Evolutionary conservation across 2,329 filamentous ascomycete genomes (phyloP).

Genomic region (Paraphoma sp.): DNA sequence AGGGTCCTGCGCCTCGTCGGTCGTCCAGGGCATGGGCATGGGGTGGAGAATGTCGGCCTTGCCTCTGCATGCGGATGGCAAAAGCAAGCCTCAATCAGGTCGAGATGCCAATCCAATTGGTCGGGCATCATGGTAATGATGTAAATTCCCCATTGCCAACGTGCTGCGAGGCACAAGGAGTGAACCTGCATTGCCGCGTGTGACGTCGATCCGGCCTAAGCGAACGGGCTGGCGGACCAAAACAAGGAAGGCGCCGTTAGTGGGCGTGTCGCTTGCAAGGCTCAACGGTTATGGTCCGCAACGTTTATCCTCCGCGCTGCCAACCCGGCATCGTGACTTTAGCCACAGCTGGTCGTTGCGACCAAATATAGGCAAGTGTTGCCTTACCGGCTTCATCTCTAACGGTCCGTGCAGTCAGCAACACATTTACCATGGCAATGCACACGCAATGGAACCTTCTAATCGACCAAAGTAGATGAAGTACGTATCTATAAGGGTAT

Average conservation of each 20-base stretch:
- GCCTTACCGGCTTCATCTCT: too few relatives aligned
- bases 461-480: not conserved
- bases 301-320: slow-evolving; percentile 1
- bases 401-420: not conserved
- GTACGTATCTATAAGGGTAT: slow-evolving; percentile 15
- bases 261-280: not conserved
- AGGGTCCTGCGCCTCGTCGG: not conserved
- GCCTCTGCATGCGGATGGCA: not conserved
- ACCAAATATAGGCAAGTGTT: not conserved
- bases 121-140: not conserved
- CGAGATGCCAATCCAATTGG: not conserved
- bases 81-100: not conserved
- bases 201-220: slow-evolving; percentile 5
- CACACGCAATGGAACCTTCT: not conserved
- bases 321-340: not conserved
- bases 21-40: not conserved
- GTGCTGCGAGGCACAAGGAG: not conserved
- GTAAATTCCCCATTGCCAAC: slow-evolving; percentile 1
- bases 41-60: not conserved
- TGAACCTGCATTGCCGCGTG: slow-evolving; percentile 5
- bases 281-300: slow-evolving; percentile 1
- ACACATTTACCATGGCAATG: not conserved
- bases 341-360: not conserved
- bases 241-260: not conserved
- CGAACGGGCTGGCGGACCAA: not conserved